phyloP scores from a whole-genome alignment of 352 stramenopile species.

The Phytophthora rubi region DNA sequence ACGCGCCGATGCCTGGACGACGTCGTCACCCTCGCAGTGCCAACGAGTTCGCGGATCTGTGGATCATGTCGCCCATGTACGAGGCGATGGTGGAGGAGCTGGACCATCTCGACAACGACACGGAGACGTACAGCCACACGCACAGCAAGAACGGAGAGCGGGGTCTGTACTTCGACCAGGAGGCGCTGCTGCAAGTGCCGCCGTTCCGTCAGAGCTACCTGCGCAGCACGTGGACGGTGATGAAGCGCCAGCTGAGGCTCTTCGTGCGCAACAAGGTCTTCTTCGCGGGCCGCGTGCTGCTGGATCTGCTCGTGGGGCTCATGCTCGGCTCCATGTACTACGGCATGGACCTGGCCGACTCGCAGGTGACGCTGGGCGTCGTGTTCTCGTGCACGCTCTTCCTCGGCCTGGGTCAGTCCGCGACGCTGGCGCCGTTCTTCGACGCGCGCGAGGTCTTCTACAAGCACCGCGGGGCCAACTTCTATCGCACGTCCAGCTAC shows the following conservation, averaged over 20 bases:
- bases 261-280: conserved; percentile 48
- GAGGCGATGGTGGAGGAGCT: conserved; percentile 46
- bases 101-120: conserved; percentile 38
- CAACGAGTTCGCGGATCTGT: conserved; percentile 51
- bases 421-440: conserved; percentile 67
- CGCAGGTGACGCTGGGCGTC: conserved; percentile 59
- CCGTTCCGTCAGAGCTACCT: conserved; percentile 45
- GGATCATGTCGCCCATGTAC: conserved; percentile 52
- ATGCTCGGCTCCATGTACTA: conserved; percentile 54
- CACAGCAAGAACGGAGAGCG: conserved; percentile 30
- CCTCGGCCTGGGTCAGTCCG: conserved; percentile 70
- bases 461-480: conserved; percentile 86
- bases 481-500: conserved; percentile 82
- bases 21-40: conserved; percentile 40
- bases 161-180: conserved; percentile 39
- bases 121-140: conserved; percentile 24
- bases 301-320: conserved; percentile 45
- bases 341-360: conserved; percentile 39
- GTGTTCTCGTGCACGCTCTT: conserved; percentile 85
- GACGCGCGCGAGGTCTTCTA: conserved; percentile 74
- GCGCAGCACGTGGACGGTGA: conserved; percentile 42
- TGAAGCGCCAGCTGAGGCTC: conserved; percentile 47
- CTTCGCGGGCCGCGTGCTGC: conserved; percentile 39
- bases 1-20: conserved; percentile 34
- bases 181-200: conserved; percentile 47